A percentile compares a stretch with the other conserved stretches of the same genome.
Conservation (phyloP, 176 grass and related monocot genomes). For the Oryza longistaminata region DNA sequence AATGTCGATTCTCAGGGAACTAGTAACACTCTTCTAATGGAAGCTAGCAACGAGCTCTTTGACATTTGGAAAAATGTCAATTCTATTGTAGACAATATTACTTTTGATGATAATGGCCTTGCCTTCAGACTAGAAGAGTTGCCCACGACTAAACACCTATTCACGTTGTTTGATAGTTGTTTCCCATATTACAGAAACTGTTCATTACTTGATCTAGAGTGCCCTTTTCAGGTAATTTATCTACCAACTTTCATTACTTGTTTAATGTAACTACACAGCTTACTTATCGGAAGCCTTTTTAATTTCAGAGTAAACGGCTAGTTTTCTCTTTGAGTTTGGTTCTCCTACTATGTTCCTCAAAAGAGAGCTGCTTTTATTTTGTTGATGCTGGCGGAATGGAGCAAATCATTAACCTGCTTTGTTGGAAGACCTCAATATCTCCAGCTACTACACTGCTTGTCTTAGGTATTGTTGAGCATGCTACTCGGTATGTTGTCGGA, state of each 20-base stretch:
- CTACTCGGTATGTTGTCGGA: slow-evolving; percentile 76
- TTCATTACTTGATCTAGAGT: slow-evolving; percentile 50
- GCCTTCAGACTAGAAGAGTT: slow-evolving; percentile 42
- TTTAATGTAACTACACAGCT: slow-evolving; percentile 13
- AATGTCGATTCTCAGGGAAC: slow-evolving; percentile 44
- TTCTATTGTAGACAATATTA: slow-evolving; percentile 32
- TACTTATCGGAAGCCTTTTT: slow-evolving; percentile 22
- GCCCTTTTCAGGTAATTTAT: slow-evolving; percentile 61
- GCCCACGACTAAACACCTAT: slow-evolving; percentile 50
- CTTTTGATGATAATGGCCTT: slow-evolving; percentile 36
- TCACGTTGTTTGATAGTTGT: slow-evolving; percentile 63
- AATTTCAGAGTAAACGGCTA: slow-evolving; percentile 69
- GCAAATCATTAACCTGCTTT: slow-evolving; percentile 70
- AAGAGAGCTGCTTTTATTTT: slow-evolving; percentile 90
- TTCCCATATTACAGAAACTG: slow-evolving; percentile 65
- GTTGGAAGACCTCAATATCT: slow-evolving; percentile 57
- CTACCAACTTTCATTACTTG: slow-evolving; percentile 20
- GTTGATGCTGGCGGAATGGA: slow-evolving; percentile 80
- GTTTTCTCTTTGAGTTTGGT: slow-evolving; percentile 65
- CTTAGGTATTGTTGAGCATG: slow-evolving; percentile 75
- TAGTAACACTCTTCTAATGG: slow-evolving; percentile 38
- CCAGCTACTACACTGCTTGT: slow-evolving; percentile 71
- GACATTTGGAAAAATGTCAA: slow-evolving; percentile 63
- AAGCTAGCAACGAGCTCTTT: slow-evolving; percentile 58
- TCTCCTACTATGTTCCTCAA: slow-evolving; percentile 86